Percentiles rank a stretch among this genome's conserved stretches.
phyloP scores from a whole-genome alignment of 306 rosid genomes.

The Glycine tomentella region DNA sequence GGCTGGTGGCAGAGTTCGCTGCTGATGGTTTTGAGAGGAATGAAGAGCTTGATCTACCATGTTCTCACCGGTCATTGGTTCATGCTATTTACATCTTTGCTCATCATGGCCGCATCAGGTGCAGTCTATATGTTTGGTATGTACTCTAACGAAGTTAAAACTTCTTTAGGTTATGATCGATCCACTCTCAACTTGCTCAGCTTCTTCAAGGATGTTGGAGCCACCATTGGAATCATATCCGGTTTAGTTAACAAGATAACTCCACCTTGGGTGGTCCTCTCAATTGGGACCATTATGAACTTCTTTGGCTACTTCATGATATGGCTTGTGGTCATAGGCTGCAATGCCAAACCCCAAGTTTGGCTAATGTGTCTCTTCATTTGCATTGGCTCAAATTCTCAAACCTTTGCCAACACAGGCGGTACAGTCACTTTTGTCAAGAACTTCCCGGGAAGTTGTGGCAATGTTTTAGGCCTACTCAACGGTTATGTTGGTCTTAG shows the following conservation, averaged over 20 bases:
- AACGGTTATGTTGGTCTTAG: constrained; percentile 81
- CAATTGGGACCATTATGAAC: constrained; percentile 66
- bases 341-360: constrained; percentile 54
- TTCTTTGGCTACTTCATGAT: constrained; percentile 85
- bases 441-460: constrained; percentile 72
- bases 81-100: constrained; percentile 67
- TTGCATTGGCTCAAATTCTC: constrained; percentile 73
- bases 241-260: constrained; percentile 71
- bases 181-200: constrained; percentile 71
- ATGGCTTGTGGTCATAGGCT: constrained; percentile 60
- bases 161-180: constrained; percentile 73
- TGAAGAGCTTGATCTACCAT: constrained; percentile 48
- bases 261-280: constrained; percentile 73
- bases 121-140: constrained; percentile 82
- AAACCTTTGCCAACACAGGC: constrained; percentile 66
- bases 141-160: too few relatives aligned
- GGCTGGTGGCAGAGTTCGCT: too few relatives aligned
- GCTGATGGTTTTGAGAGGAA: not conserved
- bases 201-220: constrained; percentile 85
- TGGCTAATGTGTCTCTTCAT: constrained; percentile 84
- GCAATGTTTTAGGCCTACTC: constrained; percentile 69
- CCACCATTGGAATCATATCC: constrained; percentile 65
- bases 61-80: constrained; percentile 72
- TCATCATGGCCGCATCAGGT: constrained; percentile 73
- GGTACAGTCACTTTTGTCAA: constrained; percentile 69